Conservation (phyloP, 352 stramenopile species). For the Globisporangium cylindrosporum region DNA sequence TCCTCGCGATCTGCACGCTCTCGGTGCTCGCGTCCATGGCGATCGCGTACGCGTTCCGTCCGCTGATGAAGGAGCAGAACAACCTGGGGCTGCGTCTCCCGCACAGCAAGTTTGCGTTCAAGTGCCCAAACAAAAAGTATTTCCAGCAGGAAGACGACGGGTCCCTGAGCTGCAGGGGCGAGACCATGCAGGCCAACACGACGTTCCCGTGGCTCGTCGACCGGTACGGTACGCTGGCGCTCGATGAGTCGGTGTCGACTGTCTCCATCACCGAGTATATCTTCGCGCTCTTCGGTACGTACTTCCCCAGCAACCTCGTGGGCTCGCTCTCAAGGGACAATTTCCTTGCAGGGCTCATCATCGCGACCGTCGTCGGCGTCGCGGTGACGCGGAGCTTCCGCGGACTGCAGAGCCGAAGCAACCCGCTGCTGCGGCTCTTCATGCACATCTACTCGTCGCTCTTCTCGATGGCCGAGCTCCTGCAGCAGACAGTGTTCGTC, state of each 20-base stretch:
- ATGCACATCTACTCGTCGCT: slow-evolving; percentile 61
- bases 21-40: slow-evolving; percentile 27
- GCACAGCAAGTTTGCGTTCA: slow-evolving; percentile 50
- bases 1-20: slow-evolving; percentile 30
- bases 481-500: slow-evolving; percentile 47
- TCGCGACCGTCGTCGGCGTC: slow-evolving; percentile 31
- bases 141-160: slow-evolving; percentile 30
- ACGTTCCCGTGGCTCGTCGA: slow-evolving; percentile 63
- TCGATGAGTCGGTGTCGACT: slow-evolving; percentile 39
- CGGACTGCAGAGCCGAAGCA: slow-evolving; percentile 32
- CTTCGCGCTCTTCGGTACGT: slow-evolving; percentile 35
- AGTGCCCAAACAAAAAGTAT: slow-evolving; percentile 50
- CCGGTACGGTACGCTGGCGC: slow-evolving; percentile 28
- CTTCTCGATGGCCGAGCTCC: slow-evolving; percentile 55
- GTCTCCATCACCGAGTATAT: slow-evolving; percentile 46
- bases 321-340: slow-evolving; percentile 36
- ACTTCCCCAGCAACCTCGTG: slow-evolving; percentile 54
- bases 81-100: slow-evolving; percentile 26
- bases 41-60: slow-evolving; percentile 29
- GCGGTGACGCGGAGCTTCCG: slow-evolving; percentile 18
- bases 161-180: slow-evolving; percentile 31
- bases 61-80: slow-evolving; percentile 31
- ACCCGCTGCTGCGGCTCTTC: slow-evolving; percentile 55
- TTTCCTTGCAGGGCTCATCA: slow-evolving; percentile 43
- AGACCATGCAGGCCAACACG: slow-evolving; percentile 28